Base-by-base conservation (phyloP, 768 basidiomycete species). In the Sporobolomyces roseus region DNA sequence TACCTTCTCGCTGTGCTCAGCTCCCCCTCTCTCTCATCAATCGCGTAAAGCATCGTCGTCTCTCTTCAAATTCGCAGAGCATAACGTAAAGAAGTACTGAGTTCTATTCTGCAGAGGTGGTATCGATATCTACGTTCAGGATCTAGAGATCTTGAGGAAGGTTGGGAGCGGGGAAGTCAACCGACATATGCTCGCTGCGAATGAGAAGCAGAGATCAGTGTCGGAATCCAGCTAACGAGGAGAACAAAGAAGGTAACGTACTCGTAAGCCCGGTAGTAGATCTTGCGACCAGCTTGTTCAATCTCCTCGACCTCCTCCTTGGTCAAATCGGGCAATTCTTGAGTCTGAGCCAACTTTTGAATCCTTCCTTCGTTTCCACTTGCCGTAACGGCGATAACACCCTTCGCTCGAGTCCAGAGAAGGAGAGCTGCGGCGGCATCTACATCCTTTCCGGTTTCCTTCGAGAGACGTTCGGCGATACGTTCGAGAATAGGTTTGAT, bases 281-380 rank as follows among this genome's bases (percentile, higher is more conserved):
- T 35, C 68, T 75, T 76, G 62, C 66, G 70, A 0, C 78, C 79
- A 4, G 69, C 69, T 36, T 65, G 61, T 54, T 78, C 77, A 46
- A 80, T 78, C 75, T 80, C 77, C 21, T 75, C 55, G 29, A 79
- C 74, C 75, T 80, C 79, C 36, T 76, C 77, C 33, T 48, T n/a
- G 4, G 61, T 74, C 43, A 79, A 63, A 36, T 75, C 73, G 12
- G 73, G 71, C 50, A 76, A 51, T 9, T 52, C 27, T 25, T 73
- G 72, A 43, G 52, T 25, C n/a, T 25, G 32, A 17, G 72, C 73
- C 23, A 78, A 58, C 74, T 75, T 76, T 43, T 72, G 38, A 53
- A 79, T 73, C 66, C 64, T 70, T 2, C 65, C 76, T 13, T 65
- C 53, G 23, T 77, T 77, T 0, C 56, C 61, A 1, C 68, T 62